These are phyloP conservation scores for Lactarius quietus DNA, from an alignment of 768 basidiomycete genomes.

Conservation along the genomic window DNA sequence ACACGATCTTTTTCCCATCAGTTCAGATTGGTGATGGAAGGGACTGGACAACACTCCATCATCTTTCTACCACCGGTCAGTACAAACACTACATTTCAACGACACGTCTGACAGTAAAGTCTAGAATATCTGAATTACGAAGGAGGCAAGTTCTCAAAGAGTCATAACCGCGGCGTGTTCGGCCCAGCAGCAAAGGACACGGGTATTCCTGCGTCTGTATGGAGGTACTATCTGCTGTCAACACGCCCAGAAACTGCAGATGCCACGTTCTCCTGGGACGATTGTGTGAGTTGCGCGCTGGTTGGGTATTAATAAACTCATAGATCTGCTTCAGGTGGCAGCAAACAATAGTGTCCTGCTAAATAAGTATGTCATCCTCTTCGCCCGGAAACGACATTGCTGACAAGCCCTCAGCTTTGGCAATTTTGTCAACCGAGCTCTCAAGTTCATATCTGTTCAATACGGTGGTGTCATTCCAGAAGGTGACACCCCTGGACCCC, in stretches of 20 bases:
- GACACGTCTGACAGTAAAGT: background rate
- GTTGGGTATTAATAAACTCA: background rate
- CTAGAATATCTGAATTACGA: constrained; percentile 97
- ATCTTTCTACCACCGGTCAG: constrained; percentile 91
- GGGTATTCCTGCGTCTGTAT: constrained; percentile 89
- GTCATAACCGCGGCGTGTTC: constrained; percentile 93
- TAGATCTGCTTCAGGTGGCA: constrained; percentile 52
- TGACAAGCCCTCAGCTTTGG: constrained; percentile 60
- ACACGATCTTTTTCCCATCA: constrained; percentile 92
- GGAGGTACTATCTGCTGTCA: constrained; percentile 94
- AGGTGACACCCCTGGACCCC: constrained; percentile 64
- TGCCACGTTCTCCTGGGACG: constrained; percentile 95
- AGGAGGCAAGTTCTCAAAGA: constrained; percentile 98
- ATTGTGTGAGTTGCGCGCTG: constrained; percentile 60
- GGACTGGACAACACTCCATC: constrained; percentile 90
- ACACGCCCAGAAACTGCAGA: constrained; percentile 92
- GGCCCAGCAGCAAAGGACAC: constrained; percentile 93
- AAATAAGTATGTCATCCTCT: constrained; percentile 62
- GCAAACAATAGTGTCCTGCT: constrained; percentile 91
- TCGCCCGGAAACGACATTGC: background rate
- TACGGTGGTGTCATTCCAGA: constrained; percentile 81
- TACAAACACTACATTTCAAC: background rate
- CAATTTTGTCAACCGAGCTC: constrained; percentile 92
- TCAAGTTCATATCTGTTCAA: constrained; percentile 90
- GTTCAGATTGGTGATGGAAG: constrained; percentile 86